Conservation (phyloP, 2,329 filamentous ascomycete genomes). For the Penicillium sp. region DNA sequence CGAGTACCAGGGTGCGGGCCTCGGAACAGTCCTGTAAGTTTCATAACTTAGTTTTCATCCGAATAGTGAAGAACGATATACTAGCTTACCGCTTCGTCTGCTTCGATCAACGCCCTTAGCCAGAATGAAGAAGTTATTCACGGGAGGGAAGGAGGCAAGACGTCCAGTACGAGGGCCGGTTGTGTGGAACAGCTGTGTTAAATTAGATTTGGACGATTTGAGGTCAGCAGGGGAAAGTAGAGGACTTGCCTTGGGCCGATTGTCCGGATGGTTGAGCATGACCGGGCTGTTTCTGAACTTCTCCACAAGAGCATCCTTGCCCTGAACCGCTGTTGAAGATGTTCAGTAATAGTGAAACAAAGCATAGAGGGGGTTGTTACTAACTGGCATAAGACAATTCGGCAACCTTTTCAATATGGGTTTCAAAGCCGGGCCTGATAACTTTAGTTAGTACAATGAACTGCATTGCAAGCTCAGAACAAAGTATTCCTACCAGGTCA, state of each 20-base stretch:
- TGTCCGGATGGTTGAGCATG: slow-evolving; percentile 82
- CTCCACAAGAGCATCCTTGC: slow-evolving; percentile 84
- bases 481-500: slow-evolving; percentile 62
- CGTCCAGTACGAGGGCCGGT: slow-evolving; percentile 23
- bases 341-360: background rate
- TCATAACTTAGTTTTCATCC: background rate
- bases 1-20: no score
- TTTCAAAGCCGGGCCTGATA: slow-evolving; percentile 73
- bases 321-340: slow-evolving; percentile 73
- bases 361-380: slow-evolving; percentile 36
- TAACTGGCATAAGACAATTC: slow-evolving; percentile 95
- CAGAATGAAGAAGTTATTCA: slow-evolving; percentile 19
- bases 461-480: background rate
- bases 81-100: slow-evolving; percentile 7
- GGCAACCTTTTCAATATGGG: slow-evolving; percentile 70
- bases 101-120: slow-evolving; percentile 14
- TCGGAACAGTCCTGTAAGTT: background rate
- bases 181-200: slow-evolving; percentile 60
- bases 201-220: slow-evolving; percentile 21
- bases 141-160: slow-evolving; percentile 11
- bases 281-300: slow-evolving; percentile 98
- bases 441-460: slow-evolving; percentile 36
- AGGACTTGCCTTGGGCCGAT: slow-evolving; percentile 77
- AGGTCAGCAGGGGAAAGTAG: background rate
- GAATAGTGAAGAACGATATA: background rate